Evolutionary conservation across 495 filamentous ascomycete species (phyloP).

Genomic region (Cryomyces minteri): DNA sequence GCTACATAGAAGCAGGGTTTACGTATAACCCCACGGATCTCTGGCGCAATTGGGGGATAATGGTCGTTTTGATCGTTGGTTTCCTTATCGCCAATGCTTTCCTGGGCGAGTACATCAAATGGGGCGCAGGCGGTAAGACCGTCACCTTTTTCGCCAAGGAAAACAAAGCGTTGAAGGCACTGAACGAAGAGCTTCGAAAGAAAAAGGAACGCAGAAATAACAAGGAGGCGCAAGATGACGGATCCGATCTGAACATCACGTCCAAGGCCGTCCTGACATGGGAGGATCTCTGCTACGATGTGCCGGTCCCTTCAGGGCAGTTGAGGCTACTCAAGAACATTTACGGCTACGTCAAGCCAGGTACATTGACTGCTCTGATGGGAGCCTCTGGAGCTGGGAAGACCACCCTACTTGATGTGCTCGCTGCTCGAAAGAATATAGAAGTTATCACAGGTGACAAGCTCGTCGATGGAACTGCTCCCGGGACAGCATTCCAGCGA

Average conservation of each 20-base stretch:
- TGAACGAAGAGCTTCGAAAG: slow-evolving; percentile 44
- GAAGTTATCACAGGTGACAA: slow-evolving; percentile 60
- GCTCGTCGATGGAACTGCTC: slow-evolving; percentile 49
- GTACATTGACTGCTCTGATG: slow-evolving; percentile 66
- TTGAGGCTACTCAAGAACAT: slow-evolving; percentile 51
- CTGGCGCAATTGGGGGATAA: slow-evolving; percentile 65
- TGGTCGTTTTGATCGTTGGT: slow-evolving; percentile 43
- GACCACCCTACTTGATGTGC: slow-evolving; percentile 63
- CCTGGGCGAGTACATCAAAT: slow-evolving; percentile 59
- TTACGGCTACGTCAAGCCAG: slow-evolving; percentile 63
- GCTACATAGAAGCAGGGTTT: slow-evolving; percentile 45
- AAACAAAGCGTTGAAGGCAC: slow-evolving; percentile 44
- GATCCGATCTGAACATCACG: slow-evolving; percentile 38
- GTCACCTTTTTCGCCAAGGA: slow-evolving; percentile 57
- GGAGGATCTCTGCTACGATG: slow-evolving; percentile 40
- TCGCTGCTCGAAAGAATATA: slow-evolving; percentile 60
- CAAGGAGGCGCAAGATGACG: slow-evolving; percentile 20
- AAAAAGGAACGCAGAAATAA: slow-evolving; percentile 36
- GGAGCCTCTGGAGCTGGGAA: slow-evolving; percentile 78
- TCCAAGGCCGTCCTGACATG: slow-evolving; percentile 37
- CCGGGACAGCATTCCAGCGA: slow-evolving; percentile 55
- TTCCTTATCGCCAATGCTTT: slow-evolving; percentile 53
- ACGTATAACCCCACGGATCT: slow-evolving; percentile 39
- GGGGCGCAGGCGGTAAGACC: slow-evolving; percentile 58
- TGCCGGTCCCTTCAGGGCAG: slow-evolving; percentile 49